Evolutionary conservation across 2,329 filamentous ascomycete genomes (phyloP).

Genomic region (Aureobasidium sp.): DNA sequence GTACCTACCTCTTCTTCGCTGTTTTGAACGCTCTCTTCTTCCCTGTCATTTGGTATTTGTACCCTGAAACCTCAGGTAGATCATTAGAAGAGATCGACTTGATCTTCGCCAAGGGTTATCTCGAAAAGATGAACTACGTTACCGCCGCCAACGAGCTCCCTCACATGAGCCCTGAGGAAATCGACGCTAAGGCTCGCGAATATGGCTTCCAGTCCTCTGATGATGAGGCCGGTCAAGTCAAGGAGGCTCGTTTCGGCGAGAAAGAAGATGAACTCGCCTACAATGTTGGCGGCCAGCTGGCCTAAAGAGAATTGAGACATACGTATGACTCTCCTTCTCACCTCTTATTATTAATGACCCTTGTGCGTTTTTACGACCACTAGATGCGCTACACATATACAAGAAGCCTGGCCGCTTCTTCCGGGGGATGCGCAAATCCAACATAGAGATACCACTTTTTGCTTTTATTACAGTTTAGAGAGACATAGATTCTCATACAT

Average conservation of each 20-base stretch:
- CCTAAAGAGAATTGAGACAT: conserved; percentile 4
- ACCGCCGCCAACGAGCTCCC: conserved; percentile 32
- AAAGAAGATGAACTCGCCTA: conserved; percentile 20
- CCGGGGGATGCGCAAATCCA: background rate
- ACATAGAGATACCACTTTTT: conserved; percentile 9
- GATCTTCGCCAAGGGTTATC: conserved; percentile 27
- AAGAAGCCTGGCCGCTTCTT: conserved; percentile 7
- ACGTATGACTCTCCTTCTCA: background rate
- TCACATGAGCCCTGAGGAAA: conserved; percentile 28
- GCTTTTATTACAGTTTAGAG: conserved; percentile 2
- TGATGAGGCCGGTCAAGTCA: conserved; percentile 27
- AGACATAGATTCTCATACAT: conserved; percentile 1
- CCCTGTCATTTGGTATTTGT: conserved; percentile 56
- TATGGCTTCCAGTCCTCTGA: conserved; percentile 28
- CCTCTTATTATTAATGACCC: background rate
- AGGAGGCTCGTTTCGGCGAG: conserved; percentile 21
- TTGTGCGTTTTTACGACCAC: conserved; percentile 8
- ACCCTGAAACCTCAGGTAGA: conserved; percentile 29
- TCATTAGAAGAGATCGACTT: conserved; percentile 23
- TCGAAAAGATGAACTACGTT: conserved; percentile 31
- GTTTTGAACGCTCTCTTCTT: conserved; percentile 47
- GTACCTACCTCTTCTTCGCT: conserved; percentile 44
- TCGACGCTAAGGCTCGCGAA: conserved; percentile 29
- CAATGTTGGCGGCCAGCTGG: conserved; percentile 18
- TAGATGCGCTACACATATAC: conserved; percentile 4